Percentiles rank a stretch among this genome's conserved stretches.
phyloP scores from a whole-genome alignment of 2,329 filamentous ascomycete species.

The Herpotrichia juniperi region DNA sequence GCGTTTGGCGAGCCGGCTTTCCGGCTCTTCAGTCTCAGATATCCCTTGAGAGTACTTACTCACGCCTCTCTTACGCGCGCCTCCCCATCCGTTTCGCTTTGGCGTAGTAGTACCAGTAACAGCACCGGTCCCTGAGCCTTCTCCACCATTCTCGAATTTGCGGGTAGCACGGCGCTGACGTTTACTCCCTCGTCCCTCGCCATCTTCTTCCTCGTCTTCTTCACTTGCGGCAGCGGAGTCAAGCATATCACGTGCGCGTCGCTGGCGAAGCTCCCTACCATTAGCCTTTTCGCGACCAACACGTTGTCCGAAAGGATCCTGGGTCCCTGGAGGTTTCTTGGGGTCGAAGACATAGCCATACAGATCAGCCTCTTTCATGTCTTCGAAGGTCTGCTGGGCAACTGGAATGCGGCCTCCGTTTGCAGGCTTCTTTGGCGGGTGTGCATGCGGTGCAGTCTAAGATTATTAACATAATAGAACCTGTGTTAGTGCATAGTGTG shows the following conservation, averaged over 20 bases:
- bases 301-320: slow-evolving; percentile 63
- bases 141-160: slow-evolving; percentile 41
- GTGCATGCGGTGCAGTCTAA: slow-evolving; percentile 58
- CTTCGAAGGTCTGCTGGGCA: slow-evolving; percentile 58
- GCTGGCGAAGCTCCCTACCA: slow-evolving; percentile 54
- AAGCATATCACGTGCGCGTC: slow-evolving; percentile 48
- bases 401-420: slow-evolving; percentile 55
- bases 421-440: slow-evolving; percentile 57
- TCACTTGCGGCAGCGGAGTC: slow-evolving; percentile 46
- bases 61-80: slow-evolving; percentile 44
- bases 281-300: slow-evolving; percentile 52
- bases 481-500: background rate
- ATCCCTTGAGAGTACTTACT: slow-evolving; percentile 32
- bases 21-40: slow-evolving; percentile 46
- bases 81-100: slow-evolving; percentile 45
- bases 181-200: slow-evolving; percentile 35
- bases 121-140: slow-evolving; percentile 34
- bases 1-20: slow-evolving; percentile 35
- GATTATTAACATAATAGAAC: slow-evolving; percentile 27
- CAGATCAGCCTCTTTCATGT: slow-evolving; percentile 65
- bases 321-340: slow-evolving; percentile 56
- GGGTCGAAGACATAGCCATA: slow-evolving; percentile 66
- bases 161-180: slow-evolving; percentile 43
- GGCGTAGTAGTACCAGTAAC: slow-evolving; percentile 24
- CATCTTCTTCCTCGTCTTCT: slow-evolving; percentile 44